phyloP scores from a whole-genome alignment of 2,329 filamentous ascomycete species.

The Fusarium gaditjirri region DNA sequence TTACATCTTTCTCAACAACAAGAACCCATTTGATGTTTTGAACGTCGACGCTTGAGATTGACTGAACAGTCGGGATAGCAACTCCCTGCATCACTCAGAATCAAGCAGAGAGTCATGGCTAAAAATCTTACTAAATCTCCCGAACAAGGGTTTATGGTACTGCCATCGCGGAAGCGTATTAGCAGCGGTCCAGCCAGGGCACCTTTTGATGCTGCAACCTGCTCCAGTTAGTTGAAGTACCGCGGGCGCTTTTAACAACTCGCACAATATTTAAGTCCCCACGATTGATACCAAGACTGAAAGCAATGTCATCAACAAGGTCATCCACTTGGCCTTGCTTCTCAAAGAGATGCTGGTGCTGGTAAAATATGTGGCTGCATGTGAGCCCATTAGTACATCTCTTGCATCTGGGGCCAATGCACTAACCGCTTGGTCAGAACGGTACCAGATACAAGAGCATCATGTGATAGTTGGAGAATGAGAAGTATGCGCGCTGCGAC shows the following conservation, averaged over 20 bases:
- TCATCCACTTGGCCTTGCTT: conserved; percentile 75
- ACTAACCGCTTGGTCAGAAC: conserved; percentile 71
- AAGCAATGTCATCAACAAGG: conserved; percentile 79
- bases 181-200: conserved; percentile 69
- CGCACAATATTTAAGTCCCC: conserved; percentile 76
- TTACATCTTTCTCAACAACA: conserved; percentile 82
- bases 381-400: neutral
- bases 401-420: neutral
- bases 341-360: conserved; percentile 76
- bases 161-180: conserved; percentile 59
- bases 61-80: conserved; percentile 66
- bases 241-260: neutral
- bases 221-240: conserved; percentile 12
- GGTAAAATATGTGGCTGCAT: conserved; percentile 81
- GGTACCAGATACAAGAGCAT: conserved; percentile 64
- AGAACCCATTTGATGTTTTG: conserved; percentile 69
- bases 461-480: conserved; percentile 69
- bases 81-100: conserved; percentile 60
- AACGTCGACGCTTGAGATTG: conserved; percentile 63
- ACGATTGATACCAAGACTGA: conserved; percentile 72
- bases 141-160: conserved; percentile 47
- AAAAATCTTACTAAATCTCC: conserved; percentile 44
- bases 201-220: conserved; percentile 81
- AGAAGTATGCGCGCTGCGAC: conserved; percentile 64
- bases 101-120: neutral